phyloP scores from a whole-genome alignment of 2,329 filamentous ascomycete genomes.

The Dendrostoma leiphaemia region DNA sequence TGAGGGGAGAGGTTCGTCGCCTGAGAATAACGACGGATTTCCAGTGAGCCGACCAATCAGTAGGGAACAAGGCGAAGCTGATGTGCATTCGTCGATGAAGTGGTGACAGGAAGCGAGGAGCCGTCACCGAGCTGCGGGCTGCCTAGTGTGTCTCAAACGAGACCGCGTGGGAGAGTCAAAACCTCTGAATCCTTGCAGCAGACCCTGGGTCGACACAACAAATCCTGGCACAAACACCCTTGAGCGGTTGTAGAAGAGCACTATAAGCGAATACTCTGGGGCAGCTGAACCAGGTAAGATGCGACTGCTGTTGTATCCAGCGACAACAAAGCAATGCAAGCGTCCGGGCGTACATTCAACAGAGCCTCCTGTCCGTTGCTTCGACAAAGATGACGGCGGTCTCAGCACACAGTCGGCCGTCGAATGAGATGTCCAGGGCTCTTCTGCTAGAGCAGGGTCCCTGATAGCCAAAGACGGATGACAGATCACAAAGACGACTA shows the following conservation, averaged over 20 bases:
- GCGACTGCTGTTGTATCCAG: neutral
- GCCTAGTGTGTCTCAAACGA: conserved; percentile 27
- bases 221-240: neutral
- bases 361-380: neutral
- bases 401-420: neutral
- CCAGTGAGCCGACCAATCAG: conserved; percentile 5
- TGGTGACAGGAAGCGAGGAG: conserved; percentile 21
- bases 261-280: no score
- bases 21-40: conserved; percentile 1
- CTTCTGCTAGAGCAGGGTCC: neutral
- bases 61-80: conserved; percentile 2
- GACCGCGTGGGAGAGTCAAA: conserved; percentile 9
- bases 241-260: neutral
- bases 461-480: neutral
- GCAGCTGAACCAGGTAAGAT: neutral
- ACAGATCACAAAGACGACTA: neutral
- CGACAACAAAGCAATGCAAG: conserved; percentile 5
- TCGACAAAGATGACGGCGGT: neutral
- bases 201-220: conserved; percentile 2
- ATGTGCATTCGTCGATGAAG: conserved; percentile 4
- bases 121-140: conserved; percentile 28
- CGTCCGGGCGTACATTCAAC: conserved; percentile 1
- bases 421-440: neutral
- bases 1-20: conserved; percentile 15
- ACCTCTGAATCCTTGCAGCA: conserved; percentile 5